phyloP scores from a whole-genome alignment of 495 filamentous ascomycete genomes.

The Penicillium egyptiacum region DNA sequence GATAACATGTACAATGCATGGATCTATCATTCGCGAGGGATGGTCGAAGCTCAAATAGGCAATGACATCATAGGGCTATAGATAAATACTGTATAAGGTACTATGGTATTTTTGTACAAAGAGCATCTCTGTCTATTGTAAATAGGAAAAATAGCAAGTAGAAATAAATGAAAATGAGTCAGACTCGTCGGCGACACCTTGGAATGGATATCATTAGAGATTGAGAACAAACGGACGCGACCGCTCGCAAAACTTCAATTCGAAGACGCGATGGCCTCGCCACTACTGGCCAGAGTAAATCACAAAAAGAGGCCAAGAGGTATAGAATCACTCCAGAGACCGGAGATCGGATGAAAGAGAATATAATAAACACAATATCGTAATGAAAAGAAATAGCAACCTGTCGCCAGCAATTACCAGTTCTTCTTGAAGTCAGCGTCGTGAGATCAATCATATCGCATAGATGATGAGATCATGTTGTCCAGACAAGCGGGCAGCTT shows the following conservation, averaged over 20 bases:
- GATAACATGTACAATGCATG: too few species aligned
- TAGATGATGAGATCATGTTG: conserved; percentile 12
- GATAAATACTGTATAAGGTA: neutral
- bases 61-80: neutral
- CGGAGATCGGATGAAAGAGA: neutral
- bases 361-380: conserved; percentile 11
- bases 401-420: neutral
- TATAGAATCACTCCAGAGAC: conserved; percentile 7
- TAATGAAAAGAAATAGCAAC: neutral
- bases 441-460: conserved; percentile 9
- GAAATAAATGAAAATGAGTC: neutral
- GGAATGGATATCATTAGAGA: conserved; percentile 6
- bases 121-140: neutral
- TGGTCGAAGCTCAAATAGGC: neutral
- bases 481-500: neutral
- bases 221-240: neutral
- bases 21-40: too few species aligned
- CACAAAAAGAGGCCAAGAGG: conserved; percentile 10
- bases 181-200: neutral
- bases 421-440: conserved; percentile 11
- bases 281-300: conserved; percentile 11
- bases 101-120: neutral
- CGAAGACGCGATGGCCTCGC: neutral
- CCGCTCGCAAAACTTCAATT: conserved; percentile 4
- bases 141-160: neutral